Evolutionary conservation across 768 basidiomycete genomes (phyloP), one percentile per base, ranked within the genome.

Genomic region (Termitomyces sp.): DNA sequence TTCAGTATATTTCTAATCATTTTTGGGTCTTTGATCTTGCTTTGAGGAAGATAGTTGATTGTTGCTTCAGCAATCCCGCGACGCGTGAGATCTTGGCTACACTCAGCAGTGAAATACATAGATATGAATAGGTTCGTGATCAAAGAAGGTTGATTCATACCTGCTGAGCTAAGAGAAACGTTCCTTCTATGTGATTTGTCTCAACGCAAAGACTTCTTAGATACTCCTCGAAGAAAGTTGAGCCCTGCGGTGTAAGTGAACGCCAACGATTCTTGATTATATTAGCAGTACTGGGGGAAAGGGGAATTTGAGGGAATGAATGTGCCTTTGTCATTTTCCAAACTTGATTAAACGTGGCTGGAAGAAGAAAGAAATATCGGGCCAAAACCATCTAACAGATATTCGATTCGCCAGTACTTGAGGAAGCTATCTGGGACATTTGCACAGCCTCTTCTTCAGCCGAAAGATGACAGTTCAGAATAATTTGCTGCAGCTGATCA

Each of bases 111-210:
- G 42, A 8, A 11, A 8, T 47, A n/a, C 39, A 35, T 30, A 19
- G 45, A 46, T 17, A 52, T n/a, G 2, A 42, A 35, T 11, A 21
- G 52, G 30, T 40, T n/a, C n/a, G n/a, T n/a, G n/a, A 23, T 35
- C 8, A 2, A 25, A 49, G 23, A 5, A 35, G 21, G 21, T 32
- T 17, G 21, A 63, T n/a, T 49, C 61, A 34, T 54, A 67, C 66
- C 25, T 42, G 56, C 40, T 60, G 23, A 1, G 66, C 64, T 28
- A 68, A 34, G 25, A 63, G 52, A 54, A 68, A 68, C 6, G 55
- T 62, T 43, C 57, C 65, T 50, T 71, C 68, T 14, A 69, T 51
- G 37, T 66, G 67, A 56, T 69, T 68, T 17, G 68, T 68, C 54
- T 71, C 67, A 16, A 70, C 65, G 16, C 63, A 65, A n/a, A 67